A percentile compares a stretch with the other conserved stretches of the same genome.
These are phyloP conservation scores for Panicum virgatum DNA, from an alignment of 202 grass and related monocot genomes.

Conservation along the genomic window DNA sequence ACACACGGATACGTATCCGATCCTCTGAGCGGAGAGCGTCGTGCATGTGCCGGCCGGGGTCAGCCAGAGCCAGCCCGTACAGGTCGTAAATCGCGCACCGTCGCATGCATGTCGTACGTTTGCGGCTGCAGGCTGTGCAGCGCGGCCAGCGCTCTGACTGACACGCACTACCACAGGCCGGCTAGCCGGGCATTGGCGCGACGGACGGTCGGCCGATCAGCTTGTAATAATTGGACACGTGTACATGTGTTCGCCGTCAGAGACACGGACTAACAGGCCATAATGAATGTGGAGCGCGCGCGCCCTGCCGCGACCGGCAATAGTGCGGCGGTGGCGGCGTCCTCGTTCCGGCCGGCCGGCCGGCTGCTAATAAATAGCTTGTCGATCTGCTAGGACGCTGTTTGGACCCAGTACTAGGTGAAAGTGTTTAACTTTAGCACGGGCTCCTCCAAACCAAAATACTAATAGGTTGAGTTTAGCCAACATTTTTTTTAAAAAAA, in stretches of 20 bases:
- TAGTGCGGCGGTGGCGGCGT: too few species aligned
- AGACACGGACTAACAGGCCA: too few species aligned
- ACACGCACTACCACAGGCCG: neutral
- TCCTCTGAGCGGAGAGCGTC: neutral
- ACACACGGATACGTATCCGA: neutral
- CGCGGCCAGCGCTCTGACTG: neutral
- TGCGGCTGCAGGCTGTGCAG: neutral
- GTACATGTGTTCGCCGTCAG: too few species aligned
- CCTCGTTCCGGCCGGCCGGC: neutral
- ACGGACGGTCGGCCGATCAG: neutral
- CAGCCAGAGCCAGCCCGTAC: neutral
- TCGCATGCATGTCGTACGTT: neutral
- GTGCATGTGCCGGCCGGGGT: neutral
- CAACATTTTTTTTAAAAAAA: too few species aligned
- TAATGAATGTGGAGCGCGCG: neutral
- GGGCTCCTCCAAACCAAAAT: too few species aligned
- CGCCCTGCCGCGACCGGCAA: neutral
- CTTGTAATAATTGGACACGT: neutral
- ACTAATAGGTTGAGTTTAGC: too few species aligned
- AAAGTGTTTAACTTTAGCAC: too few species aligned
- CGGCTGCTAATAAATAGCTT: neutral
- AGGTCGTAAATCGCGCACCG: neutral
- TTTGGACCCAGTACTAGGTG: too few species aligned
- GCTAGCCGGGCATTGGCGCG: neutral
- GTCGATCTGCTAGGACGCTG: too few species aligned